Evolutionary conservation across 495 filamentous ascomycete genomes (phyloP).

Genomic region (Filosporella fistucella): DNA sequence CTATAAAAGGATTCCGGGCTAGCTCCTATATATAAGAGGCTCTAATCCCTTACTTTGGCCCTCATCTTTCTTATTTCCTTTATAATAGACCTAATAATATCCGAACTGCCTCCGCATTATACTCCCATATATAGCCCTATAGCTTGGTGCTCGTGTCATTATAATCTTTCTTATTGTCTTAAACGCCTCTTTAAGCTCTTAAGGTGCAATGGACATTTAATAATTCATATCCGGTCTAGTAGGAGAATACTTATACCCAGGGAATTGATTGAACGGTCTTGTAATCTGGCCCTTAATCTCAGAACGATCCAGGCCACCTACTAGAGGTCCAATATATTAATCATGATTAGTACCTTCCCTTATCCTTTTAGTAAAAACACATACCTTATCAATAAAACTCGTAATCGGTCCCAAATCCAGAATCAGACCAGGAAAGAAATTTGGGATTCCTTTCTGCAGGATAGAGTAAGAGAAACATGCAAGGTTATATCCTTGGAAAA

Average conservation of each 20-base stretch:
- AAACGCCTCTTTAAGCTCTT: no score
- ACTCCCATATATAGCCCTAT: no score
- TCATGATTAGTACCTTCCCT: neutral
- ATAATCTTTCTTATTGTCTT: no score
- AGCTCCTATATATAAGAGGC: no score
- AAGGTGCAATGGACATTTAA: neutral
- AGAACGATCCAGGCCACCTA: neutral
- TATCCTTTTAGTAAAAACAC: neutral
- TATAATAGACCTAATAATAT: no score
- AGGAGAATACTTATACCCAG: neutral
- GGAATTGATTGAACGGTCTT: neutral
- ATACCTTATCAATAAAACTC: neutral
- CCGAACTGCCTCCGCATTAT: no score
- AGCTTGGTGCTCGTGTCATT: no score
- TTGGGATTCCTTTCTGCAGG: neutral
- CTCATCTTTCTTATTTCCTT: no score
- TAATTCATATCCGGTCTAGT: neutral
- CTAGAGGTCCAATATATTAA: neutral
- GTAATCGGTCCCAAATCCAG: neutral
- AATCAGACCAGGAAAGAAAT: neutral
- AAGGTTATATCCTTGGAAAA: neutral
- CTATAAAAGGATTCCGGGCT: no score
- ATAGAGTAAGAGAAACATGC: neutral
- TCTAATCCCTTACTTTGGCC: no score
- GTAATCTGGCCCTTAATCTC: neutral